Conservation (phyloP, 2,329 filamentous ascomycete species). For the Nemania serpens region DNA sequence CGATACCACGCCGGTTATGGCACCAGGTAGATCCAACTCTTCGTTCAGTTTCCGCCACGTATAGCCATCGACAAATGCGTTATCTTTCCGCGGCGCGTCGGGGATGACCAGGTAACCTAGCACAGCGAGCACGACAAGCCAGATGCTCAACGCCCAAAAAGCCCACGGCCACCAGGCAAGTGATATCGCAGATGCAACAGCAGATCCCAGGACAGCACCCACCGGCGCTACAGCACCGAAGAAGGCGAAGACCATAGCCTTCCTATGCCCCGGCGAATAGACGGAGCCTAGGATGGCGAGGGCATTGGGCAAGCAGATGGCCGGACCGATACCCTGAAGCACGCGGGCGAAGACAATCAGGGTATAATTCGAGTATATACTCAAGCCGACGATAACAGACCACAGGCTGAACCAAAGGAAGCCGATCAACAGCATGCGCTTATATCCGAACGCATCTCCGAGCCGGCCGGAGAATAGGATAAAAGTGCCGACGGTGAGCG, state of each 20-base stretch:
- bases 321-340: slow-evolving; percentile 55
- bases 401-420: slow-evolving; percentile 53
- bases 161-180: slow-evolving; percentile 39
- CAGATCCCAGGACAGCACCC: slow-evolving; percentile 31
- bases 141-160: slow-evolving; percentile 32
- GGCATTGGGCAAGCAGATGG: slow-evolving; percentile 57
- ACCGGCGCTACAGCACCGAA: slow-evolving; percentile 39
- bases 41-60: slow-evolving; percentile 25
- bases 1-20: slow-evolving; percentile 50
- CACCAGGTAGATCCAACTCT: slow-evolving; percentile 35
- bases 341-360: slow-evolving; percentile 49
- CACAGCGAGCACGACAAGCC: slow-evolving; percentile 29
- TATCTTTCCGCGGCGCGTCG: slow-evolving; percentile 28
- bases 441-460: slow-evolving; percentile 55
- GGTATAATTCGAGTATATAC: slow-evolving; percentile 45
- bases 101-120: slow-evolving; percentile 34
- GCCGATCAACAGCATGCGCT: slow-evolving; percentile 51
- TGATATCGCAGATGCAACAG: slow-evolving; percentile 31
- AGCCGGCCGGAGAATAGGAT: slow-evolving; percentile 55
- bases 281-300: slow-evolving; percentile 55
- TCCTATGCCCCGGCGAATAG: slow-evolving; percentile 45
- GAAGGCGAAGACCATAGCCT: slow-evolving; percentile 39
- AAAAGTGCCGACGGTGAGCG: slow-evolving; percentile 54
- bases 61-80: slow-evolving; percentile 23
- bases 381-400: slow-evolving; percentile 50